These are phyloP conservation scores for Xylaria sp. DNA, from an alignment of 2,329 filamentous ascomycete species.

Conservation along the genomic window DNA sequence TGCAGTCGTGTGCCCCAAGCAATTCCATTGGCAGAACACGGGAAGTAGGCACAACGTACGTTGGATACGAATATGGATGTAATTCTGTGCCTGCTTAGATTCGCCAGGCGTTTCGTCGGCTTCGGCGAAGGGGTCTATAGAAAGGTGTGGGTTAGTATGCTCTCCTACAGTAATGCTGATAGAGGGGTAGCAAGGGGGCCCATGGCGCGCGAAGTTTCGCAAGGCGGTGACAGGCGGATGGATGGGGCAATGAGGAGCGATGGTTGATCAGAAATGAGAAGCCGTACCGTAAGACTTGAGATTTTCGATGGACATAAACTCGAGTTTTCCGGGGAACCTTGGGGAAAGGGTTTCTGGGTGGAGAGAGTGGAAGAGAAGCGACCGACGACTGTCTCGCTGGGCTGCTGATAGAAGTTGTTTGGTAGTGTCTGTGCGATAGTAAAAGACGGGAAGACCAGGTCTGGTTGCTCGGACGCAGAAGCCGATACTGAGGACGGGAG, in stretches of 20 bases:
- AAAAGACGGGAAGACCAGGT: constrained; percentile 6
- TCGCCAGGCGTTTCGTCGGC: constrained; percentile 99
- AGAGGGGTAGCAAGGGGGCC: constrained; percentile 22
- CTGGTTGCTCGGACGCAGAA: not conserved
- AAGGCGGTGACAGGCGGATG: not conserved
- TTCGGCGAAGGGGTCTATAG: constrained; percentile 99
- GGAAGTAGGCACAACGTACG: constrained; percentile 67
- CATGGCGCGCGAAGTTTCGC: not conserved
- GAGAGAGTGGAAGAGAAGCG: constrained; percentile 50
- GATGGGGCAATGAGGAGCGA: too few relatives aligned
- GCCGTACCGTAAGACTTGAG: constrained; percentile 89
- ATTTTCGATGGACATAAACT: constrained; percentile 99
- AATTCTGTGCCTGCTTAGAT: constrained; percentile 93
- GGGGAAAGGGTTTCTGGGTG: constrained; percentile 58
- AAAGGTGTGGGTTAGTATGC: constrained; percentile 33
- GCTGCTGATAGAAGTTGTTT: constrained; percentile 31
- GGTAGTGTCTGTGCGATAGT: constrained; percentile 6
- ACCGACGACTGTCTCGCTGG: constrained; percentile 60
- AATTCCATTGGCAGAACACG: not conserved
- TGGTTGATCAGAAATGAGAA: not conserved
- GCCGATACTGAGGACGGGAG: constrained; percentile 21
- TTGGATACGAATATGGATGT: constrained; percentile 99
- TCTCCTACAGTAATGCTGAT: not conserved
- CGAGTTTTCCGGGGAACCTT: constrained; percentile 68
- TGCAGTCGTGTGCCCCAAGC: not conserved